These are phyloP conservation scores for Ceratorhiza oryzae-sativae DNA, from an alignment of 1,284 basidiomycete genomes.

Conservation along the genomic window DNA sequence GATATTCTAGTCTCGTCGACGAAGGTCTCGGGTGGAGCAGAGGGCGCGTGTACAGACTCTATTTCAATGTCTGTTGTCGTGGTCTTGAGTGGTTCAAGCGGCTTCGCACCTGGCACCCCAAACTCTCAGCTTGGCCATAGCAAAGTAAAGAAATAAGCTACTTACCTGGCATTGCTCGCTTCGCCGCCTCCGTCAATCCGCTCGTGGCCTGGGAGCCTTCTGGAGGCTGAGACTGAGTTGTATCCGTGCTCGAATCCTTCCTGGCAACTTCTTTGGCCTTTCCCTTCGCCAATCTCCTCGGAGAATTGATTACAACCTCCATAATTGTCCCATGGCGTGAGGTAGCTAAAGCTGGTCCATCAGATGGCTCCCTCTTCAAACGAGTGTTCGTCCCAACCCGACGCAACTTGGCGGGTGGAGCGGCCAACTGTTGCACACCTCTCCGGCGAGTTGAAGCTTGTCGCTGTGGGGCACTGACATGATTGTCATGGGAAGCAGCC, in stretches of 20 bases:
- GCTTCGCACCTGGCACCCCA: neutral
- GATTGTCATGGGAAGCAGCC: slow-evolving; percentile 6
- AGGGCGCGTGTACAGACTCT: neutral
- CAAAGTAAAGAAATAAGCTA: neutral
- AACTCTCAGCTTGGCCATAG: neutral
- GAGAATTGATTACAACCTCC: slow-evolving; percentile 29
- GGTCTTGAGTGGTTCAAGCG: neutral
- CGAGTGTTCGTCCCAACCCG: slow-evolving; percentile 8
- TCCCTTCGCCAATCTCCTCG: neutral
- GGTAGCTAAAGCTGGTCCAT: neutral
- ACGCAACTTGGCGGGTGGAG: slow-evolving; percentile 8
- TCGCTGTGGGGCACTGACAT: slow-evolving; percentile 10
- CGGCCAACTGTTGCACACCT: neutral
- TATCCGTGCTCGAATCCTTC: neutral
- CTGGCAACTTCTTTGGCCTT: slow-evolving; percentile 6
- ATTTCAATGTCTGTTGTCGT: slow-evolving; percentile 10
- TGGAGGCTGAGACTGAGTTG: neutral
- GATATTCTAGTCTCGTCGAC: slow-evolving; percentile 9
- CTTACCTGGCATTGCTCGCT: neutral
- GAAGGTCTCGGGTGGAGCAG: neutral
- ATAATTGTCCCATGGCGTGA: slow-evolving; percentile 14
- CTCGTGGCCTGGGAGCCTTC: neutral
- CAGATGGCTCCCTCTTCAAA: slow-evolving; percentile 6
- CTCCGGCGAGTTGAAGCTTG: slow-evolving; percentile 26
- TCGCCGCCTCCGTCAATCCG: neutral